Conservation (phyloP, 345 rosid genomes). For the Salix suchowensis region DNA sequence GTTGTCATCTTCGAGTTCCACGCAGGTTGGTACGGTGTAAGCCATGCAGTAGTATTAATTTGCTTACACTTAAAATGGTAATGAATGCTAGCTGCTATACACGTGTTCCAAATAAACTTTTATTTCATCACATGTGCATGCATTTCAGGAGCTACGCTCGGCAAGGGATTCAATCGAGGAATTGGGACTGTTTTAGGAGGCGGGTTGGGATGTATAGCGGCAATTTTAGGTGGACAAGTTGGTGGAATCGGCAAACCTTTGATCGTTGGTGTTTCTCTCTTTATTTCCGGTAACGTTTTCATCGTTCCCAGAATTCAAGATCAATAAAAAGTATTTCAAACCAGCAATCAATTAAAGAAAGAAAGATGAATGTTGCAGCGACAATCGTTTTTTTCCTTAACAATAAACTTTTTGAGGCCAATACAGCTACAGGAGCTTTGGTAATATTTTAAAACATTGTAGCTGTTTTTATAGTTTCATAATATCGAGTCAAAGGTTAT, state of each 20-base stretch:
- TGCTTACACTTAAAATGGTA: background rate
- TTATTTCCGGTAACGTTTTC: slow-evolving; percentile 42
- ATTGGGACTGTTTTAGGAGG: slow-evolving; percentile 63
- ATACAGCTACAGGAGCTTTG: background rate
- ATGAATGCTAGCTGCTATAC: background rate
- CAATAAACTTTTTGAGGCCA: background rate
- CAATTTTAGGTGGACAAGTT: slow-evolving; percentile 38
- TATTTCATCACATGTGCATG: background rate
- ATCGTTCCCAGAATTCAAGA: background rate
- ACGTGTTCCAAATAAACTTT: background rate
- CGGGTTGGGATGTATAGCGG: slow-evolving; percentile 50
- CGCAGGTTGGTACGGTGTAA: slow-evolving; percentile 40
- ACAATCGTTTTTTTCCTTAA: background rate
- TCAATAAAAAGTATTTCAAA: background rate
- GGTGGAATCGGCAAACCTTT: slow-evolving; percentile 46
- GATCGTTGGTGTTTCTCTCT: slow-evolving; percentile 37
- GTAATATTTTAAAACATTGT: too few relatives aligned
- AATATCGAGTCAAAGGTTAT: too few relatives aligned
- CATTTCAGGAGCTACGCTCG: slow-evolving; percentile 56
- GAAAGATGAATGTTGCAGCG: background rate
- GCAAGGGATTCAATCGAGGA: slow-evolving; percentile 69
- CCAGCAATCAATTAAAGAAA: background rate
- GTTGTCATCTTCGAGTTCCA: slow-evolving; percentile 68
- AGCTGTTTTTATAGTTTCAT: too few relatives aligned
- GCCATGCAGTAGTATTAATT: background rate